Evolutionary conservation across 2,329 filamentous ascomycete species (phyloP), one percentile per base, ranked within the genome.

Genomic region (Epichloe typhina): DNA sequence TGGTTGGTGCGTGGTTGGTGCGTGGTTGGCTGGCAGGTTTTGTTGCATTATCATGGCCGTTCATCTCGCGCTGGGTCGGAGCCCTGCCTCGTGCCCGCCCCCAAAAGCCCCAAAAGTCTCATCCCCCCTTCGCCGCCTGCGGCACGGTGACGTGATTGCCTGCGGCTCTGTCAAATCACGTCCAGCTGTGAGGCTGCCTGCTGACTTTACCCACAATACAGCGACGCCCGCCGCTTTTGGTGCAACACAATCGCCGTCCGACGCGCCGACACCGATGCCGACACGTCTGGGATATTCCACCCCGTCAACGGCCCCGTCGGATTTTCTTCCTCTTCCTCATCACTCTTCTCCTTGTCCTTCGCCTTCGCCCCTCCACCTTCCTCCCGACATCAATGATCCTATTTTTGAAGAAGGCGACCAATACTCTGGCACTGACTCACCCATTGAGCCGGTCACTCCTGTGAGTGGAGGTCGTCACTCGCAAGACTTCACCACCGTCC

Each of bases 391-490:
- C 9, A 66, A 69, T 55, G 71, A 67, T 54, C 71, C 76, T 50
- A 80, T 81, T 54, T 69, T 73, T 48, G 66, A 68, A 55, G 77
- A 81, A 65, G 73, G 72, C 62, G 77, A 77, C 65, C 79, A 53
- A 36, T 52, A 82, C 61, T 80, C 77, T 8, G 73, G 76, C 55
- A 80, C 74, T 63, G 79, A 82, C 58, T 74, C 73, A 23, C 68
- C 71, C 50, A 75, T 76, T 66, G 80, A 83, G 56, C 80, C 80
- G 43, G 69, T 79, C 52, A 83, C 80, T 21, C 80, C 80, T 46
- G 73, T 79, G 53, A 82, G 79, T 58, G 72, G 79, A 58, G 72
- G 74, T 54, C 73, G 68, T 47, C 63, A 76, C 59, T 79, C 77
- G 45, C 73, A 74, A 52, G 75, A 79, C 56, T 79, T 80, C 54